Evolutionary conservation across 129 eudicot genomes (phyloP), one percentile per base, ranked within the genome.

Genomic region (Deinandra increscens): DNA sequence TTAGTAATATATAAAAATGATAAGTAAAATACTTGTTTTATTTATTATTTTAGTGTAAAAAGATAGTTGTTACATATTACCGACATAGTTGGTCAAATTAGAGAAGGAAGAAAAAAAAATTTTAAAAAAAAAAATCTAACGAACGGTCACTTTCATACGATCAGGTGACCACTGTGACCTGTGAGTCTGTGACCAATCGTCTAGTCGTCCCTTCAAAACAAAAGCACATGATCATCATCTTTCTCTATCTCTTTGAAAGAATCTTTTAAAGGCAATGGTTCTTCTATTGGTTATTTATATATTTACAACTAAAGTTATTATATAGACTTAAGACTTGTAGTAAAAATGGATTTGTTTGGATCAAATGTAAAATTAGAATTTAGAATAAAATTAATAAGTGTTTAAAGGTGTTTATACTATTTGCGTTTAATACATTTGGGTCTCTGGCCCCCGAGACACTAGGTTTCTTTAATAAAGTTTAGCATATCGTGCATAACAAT

Each of bases 161-260:
- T 43, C 56, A 76, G 69, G 70, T 68, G 80, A 76, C 31, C 31
- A 26, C 31, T 26, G 31, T 26, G 1, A 26, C 80, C 74, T n/a
- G n/a, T n/a, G n/a, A n/a, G n/a, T n/a, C 31, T 26, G 31, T 26
- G 1, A 26, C 80, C 74, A 7, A 60, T 68, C 80, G 70, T 68
- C 64, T 60, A 60, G 71, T 76, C 70, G 75, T 48, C 75, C 79
- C 62, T 60, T 60, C 75, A 34, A 68, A 68, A 60, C 80, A 58
- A 76, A 69, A 76, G 70, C 80, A 76, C 75, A 74, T 76, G 80
- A 76, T 60, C 36, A 37, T 76, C 69, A 68, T 76, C 10, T 60
- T 60, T 60, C 80, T 45, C 74, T 76, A 48, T 68, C 80, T 60
- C 53, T 46, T 60, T 62, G 64, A 54, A 60, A 76, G 75, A 61